Evolutionary conservation across 345 rosid species (phyloP), one percentile per base, ranked within the genome.

Genomic region (Hypericum perforatum): DNA sequence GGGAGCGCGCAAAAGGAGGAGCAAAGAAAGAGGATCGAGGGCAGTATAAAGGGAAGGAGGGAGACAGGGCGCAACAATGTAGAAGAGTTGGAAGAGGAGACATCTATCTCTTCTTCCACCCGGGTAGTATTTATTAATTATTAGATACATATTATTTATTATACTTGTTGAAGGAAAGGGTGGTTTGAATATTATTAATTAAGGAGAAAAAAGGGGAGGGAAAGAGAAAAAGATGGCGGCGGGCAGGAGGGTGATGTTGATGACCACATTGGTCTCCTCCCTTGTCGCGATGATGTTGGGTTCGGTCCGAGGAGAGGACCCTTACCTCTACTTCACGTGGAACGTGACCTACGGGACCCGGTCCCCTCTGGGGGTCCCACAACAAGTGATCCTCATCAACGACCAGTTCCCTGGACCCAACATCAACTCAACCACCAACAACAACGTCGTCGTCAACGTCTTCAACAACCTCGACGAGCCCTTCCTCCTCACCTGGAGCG

Each of bases 401-500:
- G 50, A 46, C 50, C 16, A 46, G 22, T 46, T 46, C 50, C 50
- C 50, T 0, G 50, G 50, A 22, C 50, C 50, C 8, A 46, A 14
- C 15, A 46, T 46, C 50, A 46, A 46, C 50, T 46, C 50, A 22
- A 46, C 50, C 50, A 13, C 16, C 22, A 46, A 46, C 50, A 46
- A 46, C 50, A 46, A 46, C 10, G 9, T 46, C 16, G 50, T 46
- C 9, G 50, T 46, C 29, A 46, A 46, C 50, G 50, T 46, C 9
- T 46, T 46, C 50, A 46, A 46, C 22, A 14, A 46, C 50, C 29
- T 46, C 29, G 50, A 46, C 10, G 50, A 46, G 50, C 50, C 50
- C 1, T 13, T 46, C 32, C 50, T 46, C 50, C 8, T 46, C 7
- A 46, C 50, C 7, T 46, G 50, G 50, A 14, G 29, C 14, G 50